Evolutionary conservation across 768 basidiomycete species (phyloP), one percentile per base, ranked within the genome.

Genomic region (Macrolepiota fuliginosa): DNA sequence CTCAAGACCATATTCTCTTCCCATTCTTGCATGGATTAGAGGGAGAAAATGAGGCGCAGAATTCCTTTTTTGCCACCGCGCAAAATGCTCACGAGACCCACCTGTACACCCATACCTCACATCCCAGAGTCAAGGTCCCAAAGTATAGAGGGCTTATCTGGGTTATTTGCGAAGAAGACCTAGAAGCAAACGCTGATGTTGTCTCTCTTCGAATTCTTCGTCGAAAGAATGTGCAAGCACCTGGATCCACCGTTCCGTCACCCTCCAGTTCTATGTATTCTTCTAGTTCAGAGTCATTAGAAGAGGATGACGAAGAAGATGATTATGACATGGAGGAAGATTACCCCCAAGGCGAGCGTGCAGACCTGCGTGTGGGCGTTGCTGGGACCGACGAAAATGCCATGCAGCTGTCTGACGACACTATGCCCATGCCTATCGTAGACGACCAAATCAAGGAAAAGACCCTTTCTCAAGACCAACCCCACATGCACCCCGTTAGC

Each of bases 11-110:
- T 42, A 81, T 89, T 66, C 83, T 95, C 61, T 96, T 96, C 71
- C 94, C 94, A 0, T 96, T 94, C 75, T 76, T 94, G 15, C 94
- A 95, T 68, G 91, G 93, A 47, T 79, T 95, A 63, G 93, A 95
- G 68, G 88, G 91, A 64, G 81, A 87, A 62, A 92, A 93, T 69
- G 74, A 83, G 15, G 86, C 87, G 0, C 93, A 94, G 76, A 92
- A 90, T 68, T 79, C 82, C 22, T 95, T 95, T 80, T 96, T 96
- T 70, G 80, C 83, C 11, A 69, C 80, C 10, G 67, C 70, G 11
- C 50, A 63, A 39, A 64, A 58, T 13, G 64, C 54, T 9, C 63
- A 52, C n/a, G 64, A 58, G 54, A 46, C 61, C 40, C 45, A 49
- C 58, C 10, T 45, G 15, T 40, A 49, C 25, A 37, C 55, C 61